Percentiles rank a stretch among this genome's conserved stretches.
These are phyloP conservation scores for Gremmenia infestans DNA, from an alignment of 2,329 filamentous ascomycete species.

Conservation along the genomic window DNA sequence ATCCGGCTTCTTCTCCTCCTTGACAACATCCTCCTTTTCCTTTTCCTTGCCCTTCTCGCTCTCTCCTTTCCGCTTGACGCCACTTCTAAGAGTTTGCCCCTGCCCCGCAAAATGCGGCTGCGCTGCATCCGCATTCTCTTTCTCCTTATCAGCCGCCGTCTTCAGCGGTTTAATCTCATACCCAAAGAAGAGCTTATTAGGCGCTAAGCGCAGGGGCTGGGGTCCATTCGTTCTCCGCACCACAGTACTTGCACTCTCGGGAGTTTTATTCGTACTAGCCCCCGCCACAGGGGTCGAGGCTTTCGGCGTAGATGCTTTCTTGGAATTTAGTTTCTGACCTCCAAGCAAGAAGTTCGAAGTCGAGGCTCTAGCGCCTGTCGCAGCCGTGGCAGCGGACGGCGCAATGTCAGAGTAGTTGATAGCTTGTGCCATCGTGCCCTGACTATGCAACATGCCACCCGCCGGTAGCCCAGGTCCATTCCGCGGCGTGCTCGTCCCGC, in stretches of 20 bases:
- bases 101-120: slow-evolving; percentile 77
- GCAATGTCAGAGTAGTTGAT: slow-evolving; percentile 95
- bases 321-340: slow-evolving; percentile 77
- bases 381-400: slow-evolving; percentile 64
- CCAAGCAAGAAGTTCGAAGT: slow-evolving; percentile 75
- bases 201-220: slow-evolving; percentile 75
- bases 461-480: slow-evolving; percentile 60
- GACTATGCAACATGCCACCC: slow-evolving; percentile 72
- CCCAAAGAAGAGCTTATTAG: slow-evolving; percentile 93
- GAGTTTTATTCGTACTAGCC: slow-evolving; percentile 35
- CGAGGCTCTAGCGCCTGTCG: slow-evolving; percentile 54
- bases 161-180: slow-evolving; percentile 89
- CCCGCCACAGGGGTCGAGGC: slow-evolving; percentile 66
- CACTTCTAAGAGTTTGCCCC: slow-evolving; percentile 71
- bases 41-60: slow-evolving; percentile 8
- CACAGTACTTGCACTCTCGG: slow-evolving; percentile 8
- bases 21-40: not conserved
- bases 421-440: slow-evolving; percentile 94
- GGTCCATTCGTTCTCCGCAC: slow-evolving; percentile 65
- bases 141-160: slow-evolving; percentile 66
- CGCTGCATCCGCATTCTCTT: slow-evolving; percentile 58
- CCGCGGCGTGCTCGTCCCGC: slow-evolving; percentile 81
- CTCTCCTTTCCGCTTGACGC: slow-evolving; percentile 61
- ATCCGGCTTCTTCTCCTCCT: slow-evolving; percentile 22
- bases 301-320: slow-evolving; percentile 71